Evolutionary conservation across 257 asterid genomes (phyloP).

Genomic region (Primulina huaijiensis): DNA sequence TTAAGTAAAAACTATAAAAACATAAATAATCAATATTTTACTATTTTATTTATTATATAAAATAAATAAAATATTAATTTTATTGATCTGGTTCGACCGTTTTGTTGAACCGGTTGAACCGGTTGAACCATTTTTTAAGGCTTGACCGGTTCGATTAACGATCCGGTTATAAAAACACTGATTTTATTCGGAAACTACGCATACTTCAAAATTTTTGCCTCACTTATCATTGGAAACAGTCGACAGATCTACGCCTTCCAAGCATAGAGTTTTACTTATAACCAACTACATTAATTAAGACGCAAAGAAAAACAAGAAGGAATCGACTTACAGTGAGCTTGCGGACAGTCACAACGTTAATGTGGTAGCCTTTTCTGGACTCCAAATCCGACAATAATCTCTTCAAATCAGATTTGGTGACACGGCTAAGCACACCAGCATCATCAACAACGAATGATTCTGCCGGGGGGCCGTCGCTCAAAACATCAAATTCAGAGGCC

Average conservation of each 20-base stretch:
- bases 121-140: too few relatives aligned
- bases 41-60: too few relatives aligned
- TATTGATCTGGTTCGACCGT: too few relatives aligned
- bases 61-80: too few relatives aligned
- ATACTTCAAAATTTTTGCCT: not conserved
- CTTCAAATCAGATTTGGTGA: conserved; percentile 84
- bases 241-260: not conserved
- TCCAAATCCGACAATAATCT: conserved; percentile 79
- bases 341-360: conserved; percentile 83
- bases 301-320: not conserved
- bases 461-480: conserved; percentile 75
- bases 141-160: too few relatives aligned
- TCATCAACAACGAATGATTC: conserved; percentile 80
- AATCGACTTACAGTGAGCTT: conserved; percentile 76
- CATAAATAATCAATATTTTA: too few relatives aligned
- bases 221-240: not conserved
- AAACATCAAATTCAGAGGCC: conserved; percentile 88
- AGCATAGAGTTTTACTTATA: conserved; percentile 3
- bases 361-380: conserved; percentile 85
- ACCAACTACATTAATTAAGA: not conserved
- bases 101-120: too few relatives aligned
- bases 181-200: not conserved
- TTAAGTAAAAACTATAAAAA: too few relatives aligned
- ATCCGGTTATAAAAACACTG: too few relatives aligned
- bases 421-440: conserved; percentile 93